Conservation (phyloP, 2,329 filamentous ascomycete genomes). For the Cercospora janseana region DNA sequence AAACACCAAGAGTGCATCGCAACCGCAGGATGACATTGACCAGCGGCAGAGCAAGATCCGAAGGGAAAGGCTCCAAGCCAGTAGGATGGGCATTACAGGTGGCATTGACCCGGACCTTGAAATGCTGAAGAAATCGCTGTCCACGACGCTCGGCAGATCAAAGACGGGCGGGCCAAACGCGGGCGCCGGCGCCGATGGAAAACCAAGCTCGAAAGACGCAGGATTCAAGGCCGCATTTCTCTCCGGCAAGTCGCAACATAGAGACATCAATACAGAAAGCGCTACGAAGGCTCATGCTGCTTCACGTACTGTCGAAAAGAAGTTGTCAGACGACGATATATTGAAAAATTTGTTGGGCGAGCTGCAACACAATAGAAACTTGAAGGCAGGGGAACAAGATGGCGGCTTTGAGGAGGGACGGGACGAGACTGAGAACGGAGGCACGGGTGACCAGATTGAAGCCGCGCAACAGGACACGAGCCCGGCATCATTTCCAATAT, state of each 20-base stretch:
- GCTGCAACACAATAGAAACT: not conserved
- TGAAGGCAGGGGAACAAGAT: not conserved
- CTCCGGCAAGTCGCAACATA: not conserved
- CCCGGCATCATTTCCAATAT: slow-evolving; percentile 14
- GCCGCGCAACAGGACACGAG: not conserved
- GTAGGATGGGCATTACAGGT: not conserved
- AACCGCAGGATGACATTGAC: not conserved
- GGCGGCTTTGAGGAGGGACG: not conserved
- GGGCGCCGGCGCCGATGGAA: not conserved
- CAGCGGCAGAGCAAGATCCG: not conserved
- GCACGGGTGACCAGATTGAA: not conserved
- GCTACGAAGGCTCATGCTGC: too few species aligned
- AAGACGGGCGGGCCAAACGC: not conserved
- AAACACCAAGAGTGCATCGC: not conserved
- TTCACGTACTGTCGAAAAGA: too few species aligned
- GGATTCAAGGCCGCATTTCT: slow-evolving; percentile 8
- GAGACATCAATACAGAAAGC: not conserved
- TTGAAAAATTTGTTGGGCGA: not conserved
- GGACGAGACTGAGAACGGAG: slow-evolving; percentile 1
- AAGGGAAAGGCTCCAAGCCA: not conserved
- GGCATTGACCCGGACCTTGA: not conserved
- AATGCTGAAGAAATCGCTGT: not conserved
- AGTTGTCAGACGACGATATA: not conserved
- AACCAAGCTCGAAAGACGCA: not conserved
- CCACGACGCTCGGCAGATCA: not conserved